phyloP scores from a whole-genome alignment of 495 filamentous ascomycete species.

The Hypoxylon lenormandii region DNA sequence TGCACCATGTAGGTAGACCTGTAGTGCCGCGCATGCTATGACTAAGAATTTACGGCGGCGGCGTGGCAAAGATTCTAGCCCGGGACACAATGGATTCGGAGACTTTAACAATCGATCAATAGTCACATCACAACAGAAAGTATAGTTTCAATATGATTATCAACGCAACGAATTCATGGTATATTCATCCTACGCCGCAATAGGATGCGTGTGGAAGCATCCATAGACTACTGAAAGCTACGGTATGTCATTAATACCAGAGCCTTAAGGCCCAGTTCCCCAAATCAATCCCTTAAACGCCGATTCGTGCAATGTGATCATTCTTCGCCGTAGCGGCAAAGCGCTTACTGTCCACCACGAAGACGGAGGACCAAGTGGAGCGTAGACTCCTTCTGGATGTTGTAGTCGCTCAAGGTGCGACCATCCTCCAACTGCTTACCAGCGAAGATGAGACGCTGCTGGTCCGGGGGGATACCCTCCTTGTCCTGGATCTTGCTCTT shows the following conservation, averaged over 20 bases:
- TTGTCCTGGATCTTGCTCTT: constrained; percentile 95
- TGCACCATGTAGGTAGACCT: no score
- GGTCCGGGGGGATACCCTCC: constrained; percentile 89
- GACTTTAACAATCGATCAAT: background rate
- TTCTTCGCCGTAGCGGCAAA: constrained; percentile 17
- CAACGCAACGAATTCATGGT: constrained; percentile 20
- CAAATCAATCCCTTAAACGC: constrained; percentile 42
- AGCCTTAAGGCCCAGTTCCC: constrained; percentile 24
- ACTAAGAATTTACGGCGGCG: no score
- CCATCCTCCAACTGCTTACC: constrained; percentile 92
- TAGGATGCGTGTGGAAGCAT: constrained; percentile 11
- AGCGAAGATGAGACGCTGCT: constrained; percentile 90
- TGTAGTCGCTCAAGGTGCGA: constrained; percentile 85
- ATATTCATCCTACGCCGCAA: constrained; percentile 34
- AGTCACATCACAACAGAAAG: background rate
- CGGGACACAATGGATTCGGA: no score
- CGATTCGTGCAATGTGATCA: constrained; percentile 45
- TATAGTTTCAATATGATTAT: background rate
- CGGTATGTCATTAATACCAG: constrained; percentile 32
- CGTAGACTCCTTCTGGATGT: constrained; percentile 93
- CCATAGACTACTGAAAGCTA: constrained; percentile 15
- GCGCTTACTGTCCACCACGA: constrained; percentile 78
- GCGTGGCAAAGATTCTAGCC: no score
- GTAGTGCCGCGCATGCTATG: no score
- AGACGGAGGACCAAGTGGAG: constrained; percentile 89